phyloP scores from a whole-genome alignment of 169 alveolate genomes.

The Eimeria brunetti region DNA sequence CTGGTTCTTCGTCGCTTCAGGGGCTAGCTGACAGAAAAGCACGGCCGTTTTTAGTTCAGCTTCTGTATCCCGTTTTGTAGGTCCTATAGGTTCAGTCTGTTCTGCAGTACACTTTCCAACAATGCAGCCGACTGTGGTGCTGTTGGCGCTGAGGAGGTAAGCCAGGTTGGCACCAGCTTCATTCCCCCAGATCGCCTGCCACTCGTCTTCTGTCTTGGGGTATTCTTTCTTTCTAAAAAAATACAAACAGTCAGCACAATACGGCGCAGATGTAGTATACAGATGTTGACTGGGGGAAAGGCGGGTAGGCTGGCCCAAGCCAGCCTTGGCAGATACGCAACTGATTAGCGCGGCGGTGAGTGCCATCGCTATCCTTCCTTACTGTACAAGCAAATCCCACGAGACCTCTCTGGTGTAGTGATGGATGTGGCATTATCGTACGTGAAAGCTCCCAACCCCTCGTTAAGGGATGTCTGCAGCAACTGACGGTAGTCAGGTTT shows the following conservation, averaged over 20 bases:
- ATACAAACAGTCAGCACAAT: background rate
- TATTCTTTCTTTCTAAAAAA: background rate
- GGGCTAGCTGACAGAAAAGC: too few species aligned
- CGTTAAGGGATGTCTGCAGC: background rate
- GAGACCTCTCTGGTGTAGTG: background rate
- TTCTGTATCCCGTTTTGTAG: too few species aligned
- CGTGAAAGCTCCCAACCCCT: background rate
- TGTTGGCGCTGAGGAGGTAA: background rate
- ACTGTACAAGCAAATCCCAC: background rate
- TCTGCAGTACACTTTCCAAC: background rate
- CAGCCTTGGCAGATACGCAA: background rate
- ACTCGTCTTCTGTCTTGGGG: background rate
- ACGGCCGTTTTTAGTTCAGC: too few species aligned
- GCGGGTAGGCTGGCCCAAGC: background rate
- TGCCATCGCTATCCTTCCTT: background rate
- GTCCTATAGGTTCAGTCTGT: background rate
- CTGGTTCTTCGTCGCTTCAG: too few species aligned
- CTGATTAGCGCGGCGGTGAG: too few species aligned
- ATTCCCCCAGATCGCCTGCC: background rate
- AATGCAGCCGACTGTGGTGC: background rate
- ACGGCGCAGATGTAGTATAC: background rate
- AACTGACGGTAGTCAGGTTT: background rate
- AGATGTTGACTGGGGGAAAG: background rate
- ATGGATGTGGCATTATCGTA: background rate
- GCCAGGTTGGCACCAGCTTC: background rate